Percentiles rank a stretch among this genome's conserved stretches.
Conservation (phyloP, 345 rosid genomes). For the Hypericum androsaemum region DNA sequence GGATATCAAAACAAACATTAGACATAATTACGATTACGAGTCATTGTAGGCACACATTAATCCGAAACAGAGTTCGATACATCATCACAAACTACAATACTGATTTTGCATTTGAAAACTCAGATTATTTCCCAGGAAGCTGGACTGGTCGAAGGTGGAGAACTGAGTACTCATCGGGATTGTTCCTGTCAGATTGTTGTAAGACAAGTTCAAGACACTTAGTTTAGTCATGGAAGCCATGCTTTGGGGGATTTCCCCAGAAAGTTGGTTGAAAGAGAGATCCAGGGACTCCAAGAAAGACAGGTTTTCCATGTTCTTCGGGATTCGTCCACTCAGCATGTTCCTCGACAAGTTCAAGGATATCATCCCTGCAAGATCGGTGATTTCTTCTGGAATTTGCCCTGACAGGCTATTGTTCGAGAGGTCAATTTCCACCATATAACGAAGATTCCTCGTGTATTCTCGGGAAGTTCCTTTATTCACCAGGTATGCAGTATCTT, state of each 20-base stretch:
- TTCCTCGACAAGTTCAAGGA: conserved; percentile 3
- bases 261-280: conserved; percentile 2
- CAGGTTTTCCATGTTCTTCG: not conserved
- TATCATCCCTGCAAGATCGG: not conserved
- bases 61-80: too few relatives aligned
- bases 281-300: conserved; percentile 3
- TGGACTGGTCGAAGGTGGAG: too few relatives aligned
- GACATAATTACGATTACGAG: too few relatives aligned
- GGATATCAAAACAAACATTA: too few relatives aligned
- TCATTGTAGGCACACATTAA: too few relatives aligned
- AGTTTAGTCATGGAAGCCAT: not conserved
- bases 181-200: conserved; percentile 5
- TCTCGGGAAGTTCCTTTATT: not conserved
- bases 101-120: too few relatives aligned
- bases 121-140: too few relatives aligned
- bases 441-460: not conserved
- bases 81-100: too few relatives aligned
- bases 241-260: conserved; percentile 4
- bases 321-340: not conserved
- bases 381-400: conserved; percentile 2
- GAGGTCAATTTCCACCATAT: not conserved
- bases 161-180: not conserved
- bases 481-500: too few relatives aligned
- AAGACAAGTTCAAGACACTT: conserved; percentile 5
- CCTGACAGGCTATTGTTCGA: conserved; percentile 3